phyloP scores from a whole-genome alignment of 805 yeast species.

The Cyberlindnera nakhonratchasimensis region DNA sequence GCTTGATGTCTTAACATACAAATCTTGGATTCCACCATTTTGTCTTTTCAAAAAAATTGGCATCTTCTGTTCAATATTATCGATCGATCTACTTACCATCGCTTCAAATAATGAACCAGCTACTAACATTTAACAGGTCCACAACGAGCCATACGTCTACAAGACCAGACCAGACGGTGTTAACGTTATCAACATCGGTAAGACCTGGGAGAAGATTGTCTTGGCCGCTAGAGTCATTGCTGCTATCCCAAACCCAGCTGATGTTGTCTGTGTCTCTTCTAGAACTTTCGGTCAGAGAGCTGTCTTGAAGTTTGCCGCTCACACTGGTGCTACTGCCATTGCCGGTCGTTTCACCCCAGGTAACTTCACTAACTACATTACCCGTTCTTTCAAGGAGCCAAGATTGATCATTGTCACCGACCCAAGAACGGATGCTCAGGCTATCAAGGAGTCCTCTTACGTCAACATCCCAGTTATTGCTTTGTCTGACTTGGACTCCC shows the following conservation, averaged over 20 bases:
- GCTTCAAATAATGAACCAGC: background rate
- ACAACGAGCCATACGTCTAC: constrained; percentile 95
- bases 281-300: constrained; percentile 99
- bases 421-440: constrained; percentile 99
- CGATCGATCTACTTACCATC: background rate
- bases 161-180: constrained; percentile 99
- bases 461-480: constrained; percentile 99
- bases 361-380: constrained; percentile 99
- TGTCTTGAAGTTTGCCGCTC: constrained; percentile 98
- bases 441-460: constrained; percentile 99
- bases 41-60: no score
- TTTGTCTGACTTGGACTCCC: constrained; percentile 97
- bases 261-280: constrained; percentile 97
- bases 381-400: constrained; percentile 99
- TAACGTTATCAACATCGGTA: constrained; percentile 95
- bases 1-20: no score
- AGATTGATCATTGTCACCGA: constrained; percentile 98
- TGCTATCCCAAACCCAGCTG: constrained; percentile 97
- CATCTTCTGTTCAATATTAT: no score
- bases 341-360: constrained; percentile 99
- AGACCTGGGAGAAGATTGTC: constrained; percentile 99
- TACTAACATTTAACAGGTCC: constrained; percentile 52
- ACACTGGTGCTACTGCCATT: constrained; percentile 99
- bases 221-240: constrained; percentile 99
- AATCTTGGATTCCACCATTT: no score